Conservation (phyloP, 768 basidiomycete genomes). For the Myochromella boudieri region DNA sequence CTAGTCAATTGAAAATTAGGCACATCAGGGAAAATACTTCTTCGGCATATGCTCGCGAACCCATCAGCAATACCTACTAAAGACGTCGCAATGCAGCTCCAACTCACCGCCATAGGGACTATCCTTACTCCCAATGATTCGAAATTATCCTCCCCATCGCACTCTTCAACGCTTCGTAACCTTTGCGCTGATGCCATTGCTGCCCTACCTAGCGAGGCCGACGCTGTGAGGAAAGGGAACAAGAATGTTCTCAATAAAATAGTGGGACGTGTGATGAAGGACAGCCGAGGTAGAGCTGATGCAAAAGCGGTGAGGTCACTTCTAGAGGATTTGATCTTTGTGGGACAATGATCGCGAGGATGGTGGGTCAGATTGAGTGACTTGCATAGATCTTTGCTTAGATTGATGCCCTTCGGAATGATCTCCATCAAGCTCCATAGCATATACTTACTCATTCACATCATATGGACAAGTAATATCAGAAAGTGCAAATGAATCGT, state of each 20-base stretch:
- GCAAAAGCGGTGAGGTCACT: conserved; percentile 55
- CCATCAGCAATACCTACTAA: conserved; percentile 34
- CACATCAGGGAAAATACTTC: conserved; percentile 73
- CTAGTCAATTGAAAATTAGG: conserved; percentile 39
- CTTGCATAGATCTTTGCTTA: too few relatives aligned
- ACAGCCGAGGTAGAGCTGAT: conserved; percentile 76
- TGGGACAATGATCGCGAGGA: too few relatives aligned
- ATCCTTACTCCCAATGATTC: conserved; percentile 11
- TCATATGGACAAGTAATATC: too few relatives aligned
- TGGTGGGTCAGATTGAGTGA: too few relatives aligned
- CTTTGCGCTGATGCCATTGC: conserved; percentile 68
- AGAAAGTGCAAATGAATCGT: too few relatives aligned
- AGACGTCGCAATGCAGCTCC: conserved; percentile 48
- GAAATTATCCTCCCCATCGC: conserved; percentile 11
- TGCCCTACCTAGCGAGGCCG: conserved; percentile 64
- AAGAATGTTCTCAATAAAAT: conserved; percentile 79
- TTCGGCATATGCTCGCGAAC: conserved; percentile 67
- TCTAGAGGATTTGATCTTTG: conserved; percentile 47
- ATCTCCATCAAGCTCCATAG: too few relatives aligned
- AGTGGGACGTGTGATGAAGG: conserved; percentile 84
- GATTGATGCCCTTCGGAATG: too few relatives aligned
- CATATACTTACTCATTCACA: too few relatives aligned
- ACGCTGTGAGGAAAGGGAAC: conserved; percentile 66
- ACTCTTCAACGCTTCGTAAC: conserved; percentile 37
- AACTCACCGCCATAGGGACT: conserved; percentile 40